Evolutionary conservation across 163 green algal species (phyloP), one percentile per base, ranked within the genome.

Genomic region (Scenedesmus sp.): DNA sequence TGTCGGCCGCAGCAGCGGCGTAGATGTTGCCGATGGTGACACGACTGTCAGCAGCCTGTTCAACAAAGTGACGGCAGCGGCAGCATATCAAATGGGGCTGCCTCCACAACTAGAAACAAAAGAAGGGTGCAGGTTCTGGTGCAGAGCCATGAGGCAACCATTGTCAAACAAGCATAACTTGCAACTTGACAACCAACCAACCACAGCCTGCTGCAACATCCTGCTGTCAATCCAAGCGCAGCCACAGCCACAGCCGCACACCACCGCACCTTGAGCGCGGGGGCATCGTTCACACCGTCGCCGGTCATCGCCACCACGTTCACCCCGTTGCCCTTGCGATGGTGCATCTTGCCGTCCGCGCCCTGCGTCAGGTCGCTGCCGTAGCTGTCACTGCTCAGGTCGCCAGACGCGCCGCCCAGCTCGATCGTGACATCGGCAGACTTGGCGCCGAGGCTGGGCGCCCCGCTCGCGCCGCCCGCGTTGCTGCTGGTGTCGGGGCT

Each of bases 261-360:
- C 94, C 86, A 99, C 94, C 95, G 99, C 22, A 93, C 93, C 89
- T 97, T 97, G 43, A 99, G 93, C 2, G 97, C 97, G 13, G 97
- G 97, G 0, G 97, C 97, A 89, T 99, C 97, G 85, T 99, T 99
- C 83, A 99, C 97, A 40, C 97, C 97, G 88, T 99, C 97, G 3
- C 97, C 97, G 4, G 97, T 99, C 97, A 99, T 99, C 0, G 97
- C 97, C 16, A 99, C 97, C 46, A 99, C 95, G 30, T 90, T 78
- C 16, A 70, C 40, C 0, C 84, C 84, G 30, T 7, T 82, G 30
- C 20, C 65, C 65, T 83, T 89, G 22, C 44, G 78, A 16, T 40
- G 80, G 70, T 44, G 70, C 70, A 44, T 80, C 70, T 80, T 80
- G 33, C 70, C 70, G 24, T 80, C 70, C 7, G 26, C 33, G 4